Evolutionary conservation across 768 basidiomycete species (phyloP), one percentile per base, ranked within the genome.

Genomic region (Trametes cingulata): DNA sequence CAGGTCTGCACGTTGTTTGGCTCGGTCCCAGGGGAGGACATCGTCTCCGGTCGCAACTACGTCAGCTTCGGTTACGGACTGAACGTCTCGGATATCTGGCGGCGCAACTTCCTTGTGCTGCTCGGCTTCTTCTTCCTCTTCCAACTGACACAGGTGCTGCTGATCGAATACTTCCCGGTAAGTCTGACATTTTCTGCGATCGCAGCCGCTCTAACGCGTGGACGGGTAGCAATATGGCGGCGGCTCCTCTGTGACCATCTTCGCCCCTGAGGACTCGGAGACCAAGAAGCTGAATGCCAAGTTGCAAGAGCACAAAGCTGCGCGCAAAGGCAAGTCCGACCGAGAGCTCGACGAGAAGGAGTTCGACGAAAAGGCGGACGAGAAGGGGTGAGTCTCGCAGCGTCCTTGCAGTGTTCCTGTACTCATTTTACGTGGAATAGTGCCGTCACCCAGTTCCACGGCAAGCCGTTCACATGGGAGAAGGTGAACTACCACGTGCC

Each of bases 391-490:
- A 15, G 58, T 39, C 19, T 37, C 29, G 29, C 29, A 33, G 29
- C 29, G 9, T 39, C 8, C 36, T 14, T 5, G 22, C 46, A 15
- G 33, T 17, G 10, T 7, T 29, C 9, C 46, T 15, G 1, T 29
- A 12, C 20, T 3, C 14, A 40, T 17, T 2, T 39, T 41, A 24
- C 33, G 17, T 36, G n/a, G 29, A 13, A 17, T 33, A 52, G 51
- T 39, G 45, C n/a, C 22, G 41, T 27, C 0, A 53, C 33, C 14
- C 51, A 42, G 41, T 61, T 68, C 49, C 63, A 74, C 20, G 66
- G 76, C 68, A 86, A 82, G 72, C 71, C 84, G 45, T 91, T 96
- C 69, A 94, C 93, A 1, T 96, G 92, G 91, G 85, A 90, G 67
- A 73, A 77, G 29, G 74, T 93, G 52, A 88, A 88, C 71, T 95